phyloP scores from a whole-genome alignment of 2,329 filamentous ascomycete genomes.

The Phialocephala sp. region DNA sequence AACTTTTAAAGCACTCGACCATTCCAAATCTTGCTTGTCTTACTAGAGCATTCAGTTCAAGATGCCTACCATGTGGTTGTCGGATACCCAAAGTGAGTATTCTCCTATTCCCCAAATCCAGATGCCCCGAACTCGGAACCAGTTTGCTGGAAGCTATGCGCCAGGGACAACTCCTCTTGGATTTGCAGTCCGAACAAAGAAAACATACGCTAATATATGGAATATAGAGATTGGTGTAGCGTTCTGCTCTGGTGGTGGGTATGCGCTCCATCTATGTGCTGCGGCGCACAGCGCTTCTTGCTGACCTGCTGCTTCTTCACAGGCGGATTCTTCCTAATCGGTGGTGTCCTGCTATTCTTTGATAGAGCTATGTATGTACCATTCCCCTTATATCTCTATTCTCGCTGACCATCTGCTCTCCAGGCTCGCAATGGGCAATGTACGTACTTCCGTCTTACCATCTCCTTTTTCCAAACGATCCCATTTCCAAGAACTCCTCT shows the following conservation, averaged over 20 bases:
- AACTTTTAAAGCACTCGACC: conserved; percentile 13
- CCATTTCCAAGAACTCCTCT: not conserved
- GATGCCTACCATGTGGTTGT: conserved; percentile 81
- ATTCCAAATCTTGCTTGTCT: conserved; percentile 8
- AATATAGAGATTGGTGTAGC: conserved; percentile 87
- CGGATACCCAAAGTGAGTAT: conserved; percentile 88
- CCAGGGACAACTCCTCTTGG: conserved; percentile 19
- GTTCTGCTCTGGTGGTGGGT: conserved; percentile 96
- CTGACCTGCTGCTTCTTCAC: conserved; percentile 30
- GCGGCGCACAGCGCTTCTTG: conserved; percentile 21
- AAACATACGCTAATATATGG: conserved; percentile 37
- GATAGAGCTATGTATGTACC: conserved; percentile 85
- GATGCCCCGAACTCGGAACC: not conserved
- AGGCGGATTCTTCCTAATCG: conserved; percentile 95
- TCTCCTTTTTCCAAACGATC: not conserved
- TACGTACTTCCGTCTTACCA: conserved; percentile 51
- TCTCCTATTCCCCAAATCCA: not conserved
- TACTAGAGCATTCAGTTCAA: conserved; percentile 25
- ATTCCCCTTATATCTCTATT: conserved; percentile 13
- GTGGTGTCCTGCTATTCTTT: conserved; percentile 96
- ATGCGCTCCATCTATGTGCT: conserved; percentile 32
- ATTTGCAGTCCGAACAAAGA: not conserved
- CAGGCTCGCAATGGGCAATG: conserved; percentile 95
- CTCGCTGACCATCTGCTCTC: conserved; percentile 17
- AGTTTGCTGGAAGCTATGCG: conserved; percentile 26